These are phyloP conservation scores for Anisodus tanguticus DNA, from an alignment of 257 asterid species.

Conservation along the genomic window DNA sequence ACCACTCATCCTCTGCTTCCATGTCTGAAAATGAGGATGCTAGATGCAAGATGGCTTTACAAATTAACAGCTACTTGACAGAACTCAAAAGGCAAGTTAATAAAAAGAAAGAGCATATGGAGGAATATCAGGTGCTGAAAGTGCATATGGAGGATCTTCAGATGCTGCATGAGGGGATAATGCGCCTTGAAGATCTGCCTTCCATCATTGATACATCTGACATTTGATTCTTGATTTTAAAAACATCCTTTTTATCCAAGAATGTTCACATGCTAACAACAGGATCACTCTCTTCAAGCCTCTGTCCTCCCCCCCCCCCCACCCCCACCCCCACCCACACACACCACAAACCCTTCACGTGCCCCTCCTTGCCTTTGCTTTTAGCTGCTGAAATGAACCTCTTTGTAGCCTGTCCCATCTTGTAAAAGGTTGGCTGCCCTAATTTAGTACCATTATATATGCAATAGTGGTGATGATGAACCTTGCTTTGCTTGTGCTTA, in stretches of 20 bases:
- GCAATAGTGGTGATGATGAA: neutral
- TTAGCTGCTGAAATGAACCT: slow-evolving; percentile 4
- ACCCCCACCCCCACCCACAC: neutral
- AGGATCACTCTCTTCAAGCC: slow-evolving; percentile 19
- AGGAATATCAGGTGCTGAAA: slow-evolving; percentile 35
- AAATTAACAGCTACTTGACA: slow-evolving; percentile 24
- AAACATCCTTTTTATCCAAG: neutral
- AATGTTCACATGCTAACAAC: neutral
- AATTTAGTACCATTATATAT: neutral
- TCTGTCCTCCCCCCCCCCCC: neutral
- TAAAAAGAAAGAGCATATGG: slow-evolving; percentile 25
- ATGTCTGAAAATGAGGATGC: slow-evolving; percentile 34
- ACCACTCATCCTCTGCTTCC: slow-evolving; percentile 31
- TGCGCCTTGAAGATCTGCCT: slow-evolving; percentile 45
- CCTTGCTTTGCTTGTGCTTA: too few relatives aligned
- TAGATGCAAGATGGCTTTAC: slow-evolving; percentile 35
- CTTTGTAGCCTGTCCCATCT: neutral
- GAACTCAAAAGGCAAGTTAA: slow-evolving; percentile 24
- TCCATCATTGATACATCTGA: slow-evolving; percentile 17
- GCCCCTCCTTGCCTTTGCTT: neutral
- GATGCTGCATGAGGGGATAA: slow-evolving; percentile 39
- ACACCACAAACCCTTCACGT: neutral
- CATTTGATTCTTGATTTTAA: neutral
- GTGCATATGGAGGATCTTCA: slow-evolving; percentile 44
- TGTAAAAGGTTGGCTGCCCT: neutral